Evolutionary conservation across 2,329 filamentous ascomycete species (phyloP).

Genomic region (Tolypocladium guangdongense): DNA sequence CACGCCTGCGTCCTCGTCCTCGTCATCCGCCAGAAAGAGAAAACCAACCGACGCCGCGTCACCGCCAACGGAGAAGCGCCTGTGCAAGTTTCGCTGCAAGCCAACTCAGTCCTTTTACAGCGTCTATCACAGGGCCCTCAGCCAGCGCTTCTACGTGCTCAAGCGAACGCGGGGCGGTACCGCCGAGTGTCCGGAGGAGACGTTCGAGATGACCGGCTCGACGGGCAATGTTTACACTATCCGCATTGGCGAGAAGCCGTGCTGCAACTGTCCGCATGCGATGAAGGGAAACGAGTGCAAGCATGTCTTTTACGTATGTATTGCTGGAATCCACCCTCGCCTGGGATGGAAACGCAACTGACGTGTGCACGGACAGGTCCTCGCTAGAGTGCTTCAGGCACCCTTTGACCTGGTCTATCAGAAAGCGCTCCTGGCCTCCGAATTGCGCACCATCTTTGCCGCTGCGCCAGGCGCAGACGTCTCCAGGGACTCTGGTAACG

Average conservation of each 20-base stretch:
- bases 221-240: conserved; percentile 57
- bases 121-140: conserved; percentile 27
- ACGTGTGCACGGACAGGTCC: conserved; percentile 25
- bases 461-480: conserved; percentile 39
- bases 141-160: conserved; percentile 37
- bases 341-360: background rate
- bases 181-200: conserved; percentile 33
- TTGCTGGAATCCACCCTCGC: background rate
- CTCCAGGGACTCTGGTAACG: conserved; percentile 13
- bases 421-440: conserved; percentile 45
- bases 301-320: conserved; percentile 46
- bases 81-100: conserved; percentile 20
- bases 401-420: conserved; percentile 48
- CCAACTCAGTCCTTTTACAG: conserved; percentile 23
- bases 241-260: conserved; percentile 36
- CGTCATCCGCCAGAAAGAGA: conserved; percentile 9
- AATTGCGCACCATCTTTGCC: conserved; percentile 48
- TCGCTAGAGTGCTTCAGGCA: conserved; percentile 48
- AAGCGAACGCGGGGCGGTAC: conserved; percentile 24
- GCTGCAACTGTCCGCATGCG: conserved; percentile 46
- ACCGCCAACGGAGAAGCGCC: conserved; percentile 20
- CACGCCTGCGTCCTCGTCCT: background rate
- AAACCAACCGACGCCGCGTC: background rate
- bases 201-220: conserved; percentile 48
- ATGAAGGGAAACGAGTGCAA: conserved; percentile 50